Percentiles rank a stretch among this genome's conserved stretches.
These are phyloP conservation scores for Tricholoma flavovirens DNA, from an alignment of 768 basidiomycete genomes.

Conservation along the genomic window DNA sequence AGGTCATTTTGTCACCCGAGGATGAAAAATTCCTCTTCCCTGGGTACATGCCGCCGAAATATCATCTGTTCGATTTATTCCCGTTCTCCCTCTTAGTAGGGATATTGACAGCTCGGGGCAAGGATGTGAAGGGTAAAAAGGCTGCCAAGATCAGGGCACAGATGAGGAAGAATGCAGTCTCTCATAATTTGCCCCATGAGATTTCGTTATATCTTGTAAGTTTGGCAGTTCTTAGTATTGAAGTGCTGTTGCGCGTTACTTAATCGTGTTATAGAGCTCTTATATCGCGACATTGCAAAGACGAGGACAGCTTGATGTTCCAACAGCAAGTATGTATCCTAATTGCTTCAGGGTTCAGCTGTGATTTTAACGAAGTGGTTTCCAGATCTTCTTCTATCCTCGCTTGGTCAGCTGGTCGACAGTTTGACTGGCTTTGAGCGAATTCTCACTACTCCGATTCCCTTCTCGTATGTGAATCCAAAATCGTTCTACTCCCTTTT, in stretches of 20 bases:
- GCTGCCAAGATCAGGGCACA: constrained; percentile 50
- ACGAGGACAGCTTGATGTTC: constrained; percentile 51
- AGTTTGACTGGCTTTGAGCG: constrained; percentile 65
- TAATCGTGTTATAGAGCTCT: constrained; percentile 44
- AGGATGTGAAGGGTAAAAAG: constrained; percentile 55
- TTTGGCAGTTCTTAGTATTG: constrained; percentile 1
- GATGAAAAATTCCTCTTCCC: constrained; percentile 49
- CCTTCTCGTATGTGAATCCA: constrained; percentile 50
- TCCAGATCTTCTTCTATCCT: constrained; percentile 39
- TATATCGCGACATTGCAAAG: constrained; percentile 56
- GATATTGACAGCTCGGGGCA: constrained; percentile 40
- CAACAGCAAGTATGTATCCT: constrained; percentile 49
- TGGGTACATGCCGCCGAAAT: constrained; percentile 52
- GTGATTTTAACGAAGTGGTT: neutral
- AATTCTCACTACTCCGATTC: constrained; percentile 71
- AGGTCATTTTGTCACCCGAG: constrained; percentile 29
- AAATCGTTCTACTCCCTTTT: neutral
- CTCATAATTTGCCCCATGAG: constrained; percentile 65
- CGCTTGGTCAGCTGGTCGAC: constrained; percentile 55
- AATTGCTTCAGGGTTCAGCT: neutral
- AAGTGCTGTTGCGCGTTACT: neutral
- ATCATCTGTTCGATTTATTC: constrained; percentile 58
- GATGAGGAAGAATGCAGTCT: constrained; percentile 36
- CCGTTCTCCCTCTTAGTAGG: constrained; percentile 59
- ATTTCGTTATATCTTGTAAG: constrained; percentile 62